Percentiles rank a stretch among this genome's conserved stretches.
Conservation (phyloP, 1,284 basidiomycete genomes). For the Rhodotorula sp. region DNA sequence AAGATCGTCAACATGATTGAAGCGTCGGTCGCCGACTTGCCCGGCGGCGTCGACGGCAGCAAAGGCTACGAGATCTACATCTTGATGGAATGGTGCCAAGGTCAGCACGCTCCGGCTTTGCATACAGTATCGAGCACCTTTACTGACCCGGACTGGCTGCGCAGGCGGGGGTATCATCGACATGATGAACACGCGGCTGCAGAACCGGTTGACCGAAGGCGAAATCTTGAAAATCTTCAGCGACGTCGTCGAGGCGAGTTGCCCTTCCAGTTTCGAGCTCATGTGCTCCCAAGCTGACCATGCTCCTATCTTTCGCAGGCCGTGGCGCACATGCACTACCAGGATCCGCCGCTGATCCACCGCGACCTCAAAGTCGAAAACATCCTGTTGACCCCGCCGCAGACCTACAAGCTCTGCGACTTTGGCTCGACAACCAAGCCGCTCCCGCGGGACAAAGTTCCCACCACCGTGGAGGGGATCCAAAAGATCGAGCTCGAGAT, state of each 20-base stretch:
- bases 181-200: constrained; percentile 94
- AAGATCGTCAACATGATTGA: constrained; percentile 93
- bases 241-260: constrained; percentile 65
- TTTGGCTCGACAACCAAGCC: constrained; percentile 90
- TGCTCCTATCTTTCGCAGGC: constrained; percentile 49
- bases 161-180: constrained; percentile 96
- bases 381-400: constrained; percentile 72
- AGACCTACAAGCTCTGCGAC: constrained; percentile 93
- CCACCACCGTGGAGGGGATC: constrained; percentile 56
- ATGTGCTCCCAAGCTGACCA: not conserved
- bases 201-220: constrained; percentile 87
- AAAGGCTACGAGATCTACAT: constrained; percentile 97
- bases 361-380: constrained; percentile 99
- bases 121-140: not conserved
- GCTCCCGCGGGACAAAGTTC: constrained; percentile 51
- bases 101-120: constrained; percentile 48
- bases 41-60: constrained; percentile 51
- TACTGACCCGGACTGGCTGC: not conserved
- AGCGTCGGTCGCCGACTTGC: constrained; percentile 78
- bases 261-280: not conserved
- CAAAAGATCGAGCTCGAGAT: constrained; percentile 85
- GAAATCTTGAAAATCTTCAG: constrained; percentile 95
- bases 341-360: constrained; percentile 84
- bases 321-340: constrained; percentile 92
- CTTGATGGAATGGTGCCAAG: constrained; percentile 93